phyloP scores from a whole-genome alignment of 1,139 yeast species.

The Saccharomycopsis hybrid region DNA sequence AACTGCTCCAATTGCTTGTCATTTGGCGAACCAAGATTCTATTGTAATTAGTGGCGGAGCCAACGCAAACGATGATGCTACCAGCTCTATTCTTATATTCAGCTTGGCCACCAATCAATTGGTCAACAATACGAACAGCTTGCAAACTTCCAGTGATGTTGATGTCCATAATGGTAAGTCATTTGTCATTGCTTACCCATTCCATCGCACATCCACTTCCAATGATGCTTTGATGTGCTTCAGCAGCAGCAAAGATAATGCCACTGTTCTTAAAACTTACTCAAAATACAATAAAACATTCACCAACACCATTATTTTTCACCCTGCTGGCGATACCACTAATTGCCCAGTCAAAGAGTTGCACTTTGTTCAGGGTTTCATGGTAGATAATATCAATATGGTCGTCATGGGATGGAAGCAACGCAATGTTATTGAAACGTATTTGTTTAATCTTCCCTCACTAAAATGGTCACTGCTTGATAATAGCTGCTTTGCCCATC shows the following conservation, averaged over 20 bases:
- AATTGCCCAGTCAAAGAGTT: constrained; percentile 4
- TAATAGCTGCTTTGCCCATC: constrained; percentile 46
- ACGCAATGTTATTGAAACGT: constrained; percentile 31
- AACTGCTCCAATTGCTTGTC: no score
- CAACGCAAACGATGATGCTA: neutral
- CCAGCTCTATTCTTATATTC: neutral
- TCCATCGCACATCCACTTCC: neutral
- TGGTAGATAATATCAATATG: constrained; percentile 7
- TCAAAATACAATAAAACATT: neutral
- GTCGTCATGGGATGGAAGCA: constrained; percentile 2
- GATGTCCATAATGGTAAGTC: neutral
- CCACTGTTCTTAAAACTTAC: neutral
- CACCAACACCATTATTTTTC: neutral
- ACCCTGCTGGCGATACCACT: neutral
- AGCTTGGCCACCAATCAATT: neutral
- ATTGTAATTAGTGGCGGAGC: constrained; percentile 8
- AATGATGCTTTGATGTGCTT: constrained; percentile 1
- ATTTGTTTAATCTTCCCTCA: constrained; percentile 53
- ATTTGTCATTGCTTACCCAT: neutral
- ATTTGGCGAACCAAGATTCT: constrained; percentile 1
- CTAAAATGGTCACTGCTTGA: constrained; percentile 62
- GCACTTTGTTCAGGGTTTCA: constrained; percentile 1
- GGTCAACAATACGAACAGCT: neutral
- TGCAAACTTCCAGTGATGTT: neutral
- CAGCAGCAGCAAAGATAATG: neutral